Evolutionary conservation across 495 filamentous ascomycete genomes (phyloP).

Genomic region (Neurospora sp.): DNA sequence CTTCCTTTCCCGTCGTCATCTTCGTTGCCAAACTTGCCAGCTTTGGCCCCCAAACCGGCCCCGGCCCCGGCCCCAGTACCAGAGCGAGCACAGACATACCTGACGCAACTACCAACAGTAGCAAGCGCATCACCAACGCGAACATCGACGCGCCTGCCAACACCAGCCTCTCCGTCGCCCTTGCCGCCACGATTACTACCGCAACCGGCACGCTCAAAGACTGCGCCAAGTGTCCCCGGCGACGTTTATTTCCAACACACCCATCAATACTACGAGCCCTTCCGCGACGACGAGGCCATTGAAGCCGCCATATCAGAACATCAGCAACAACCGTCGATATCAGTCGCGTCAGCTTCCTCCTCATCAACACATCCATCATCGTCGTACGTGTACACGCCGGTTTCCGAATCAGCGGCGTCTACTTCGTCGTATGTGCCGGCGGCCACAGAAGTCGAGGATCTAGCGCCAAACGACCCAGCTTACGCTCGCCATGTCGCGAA

Average conservation of each 20-base stretch:
- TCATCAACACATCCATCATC: background rate
- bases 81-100: background rate
- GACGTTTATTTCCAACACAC: background rate
- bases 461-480: background rate
- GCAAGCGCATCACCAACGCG: background rate
- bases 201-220: background rate
- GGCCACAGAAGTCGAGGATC: background rate
- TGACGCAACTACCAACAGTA: background rate
- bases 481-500: slow-evolving; percentile 4
- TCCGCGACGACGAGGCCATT: background rate
- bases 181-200: background rate
- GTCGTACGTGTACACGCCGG: background rate
- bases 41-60: background rate
- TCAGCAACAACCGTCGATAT: background rate
- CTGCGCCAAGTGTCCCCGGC: background rate
- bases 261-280: background rate
- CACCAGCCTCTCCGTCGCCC: background rate
- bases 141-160: background rate
- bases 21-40: background rate
- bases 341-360: background rate
- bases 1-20: background rate
- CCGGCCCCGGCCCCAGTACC: background rate
- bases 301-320: background rate
- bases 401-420: background rate
- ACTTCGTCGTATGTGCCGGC: background rate